phyloP scores from a whole-genome alignment of 2,329 filamentous ascomycete genomes.

The Aspergillus sp. region DNA sequence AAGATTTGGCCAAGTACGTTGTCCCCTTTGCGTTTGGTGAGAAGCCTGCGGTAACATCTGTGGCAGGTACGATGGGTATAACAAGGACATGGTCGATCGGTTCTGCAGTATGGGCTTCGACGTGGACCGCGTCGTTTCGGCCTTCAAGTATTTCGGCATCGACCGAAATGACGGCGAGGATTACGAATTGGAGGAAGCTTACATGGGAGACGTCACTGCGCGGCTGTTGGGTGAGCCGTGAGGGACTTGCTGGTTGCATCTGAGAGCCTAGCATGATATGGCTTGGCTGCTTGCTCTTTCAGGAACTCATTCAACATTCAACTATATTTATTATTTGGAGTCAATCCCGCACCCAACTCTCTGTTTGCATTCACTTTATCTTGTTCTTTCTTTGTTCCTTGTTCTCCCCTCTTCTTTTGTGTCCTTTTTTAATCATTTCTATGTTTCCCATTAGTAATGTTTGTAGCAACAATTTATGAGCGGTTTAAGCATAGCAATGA shows the following conservation, averaged over 20 bases:
- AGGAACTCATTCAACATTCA: too few relatives aligned
- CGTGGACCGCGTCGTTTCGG: slow-evolving; percentile 78
- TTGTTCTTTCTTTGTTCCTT: slow-evolving; percentile 3
- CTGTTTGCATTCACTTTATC: neutral
- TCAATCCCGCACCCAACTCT: too few relatives aligned
- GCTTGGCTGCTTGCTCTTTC: too few relatives aligned
- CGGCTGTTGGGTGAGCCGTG: slow-evolving; percentile 76
- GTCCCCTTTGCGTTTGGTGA: neutral
- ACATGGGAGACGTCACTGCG: slow-evolving; percentile 87
- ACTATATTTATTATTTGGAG: too few relatives aligned
- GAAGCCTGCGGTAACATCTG: slow-evolving; percentile 27
- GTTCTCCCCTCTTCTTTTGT: neutral
- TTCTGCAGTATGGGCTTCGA: slow-evolving; percentile 93
- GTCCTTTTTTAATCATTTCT: neutral
- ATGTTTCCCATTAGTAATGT: neutral
- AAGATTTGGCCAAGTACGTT: slow-evolving; percentile 55
- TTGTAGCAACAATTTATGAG: neutral
- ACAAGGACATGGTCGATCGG: slow-evolving; percentile 75
- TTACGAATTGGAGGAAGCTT: slow-evolving; percentile 84
- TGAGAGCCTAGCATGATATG: too few relatives aligned
- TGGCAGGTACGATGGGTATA: slow-evolving; percentile 80
- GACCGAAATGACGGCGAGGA: slow-evolving; percentile 74
- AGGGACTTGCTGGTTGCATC: slow-evolving; percentile 8
- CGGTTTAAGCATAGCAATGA: neutral
- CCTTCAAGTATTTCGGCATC: slow-evolving; percentile 79